Evolutionary conservation across 495 filamentous ascomycete species (phyloP).

Genomic region (Staphylotrichum tortipilum): DNA sequence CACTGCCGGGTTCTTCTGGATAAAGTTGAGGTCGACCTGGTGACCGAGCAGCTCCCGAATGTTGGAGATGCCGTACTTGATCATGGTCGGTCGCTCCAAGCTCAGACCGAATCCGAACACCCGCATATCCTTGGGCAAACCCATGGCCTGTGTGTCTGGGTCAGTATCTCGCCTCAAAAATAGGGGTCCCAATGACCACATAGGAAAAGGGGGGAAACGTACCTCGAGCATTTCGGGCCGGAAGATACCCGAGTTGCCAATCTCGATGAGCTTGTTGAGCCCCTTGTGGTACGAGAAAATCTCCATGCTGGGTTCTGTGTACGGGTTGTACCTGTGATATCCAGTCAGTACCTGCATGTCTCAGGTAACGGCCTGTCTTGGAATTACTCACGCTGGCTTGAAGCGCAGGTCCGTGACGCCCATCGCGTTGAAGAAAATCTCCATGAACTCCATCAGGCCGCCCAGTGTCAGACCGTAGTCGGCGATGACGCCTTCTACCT

Average conservation of each 20-base stretch:
- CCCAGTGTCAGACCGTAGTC: slow-evolving; percentile 87
- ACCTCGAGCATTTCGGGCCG: slow-evolving; percentile 85
- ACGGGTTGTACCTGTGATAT: slow-evolving; percentile 85
- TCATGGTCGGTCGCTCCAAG: slow-evolving; percentile 95
- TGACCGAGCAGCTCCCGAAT: slow-evolving; percentile 81
- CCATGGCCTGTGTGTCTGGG: slow-evolving; percentile 45
- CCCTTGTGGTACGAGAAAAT: slow-evolving; percentile 91
- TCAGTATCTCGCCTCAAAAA: neutral
- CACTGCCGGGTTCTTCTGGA: slow-evolving; percentile 75
- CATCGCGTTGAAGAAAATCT: slow-evolving; percentile 94
- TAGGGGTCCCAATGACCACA: too few species aligned
- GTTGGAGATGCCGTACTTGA: slow-evolving; percentile 80
- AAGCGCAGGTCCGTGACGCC: slow-evolving; percentile 79
- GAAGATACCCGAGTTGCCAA: slow-evolving; percentile 98
- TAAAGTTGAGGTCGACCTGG: slow-evolving; percentile 73
- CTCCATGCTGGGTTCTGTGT: slow-evolving; percentile 70
- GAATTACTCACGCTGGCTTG: slow-evolving; percentile 43
- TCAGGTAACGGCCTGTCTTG: neutral
- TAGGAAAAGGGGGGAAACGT: neutral
- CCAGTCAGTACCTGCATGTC: slow-evolving; percentile 37
- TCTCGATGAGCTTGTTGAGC: slow-evolving; percentile 86
- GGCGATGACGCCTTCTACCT: slow-evolving; percentile 96
- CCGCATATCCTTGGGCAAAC: slow-evolving; percentile 73
- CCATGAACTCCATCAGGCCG: slow-evolving; percentile 92
- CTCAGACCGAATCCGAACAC: slow-evolving; percentile 89